Conservation (phyloP, 169 alveolate genomes). For the Plasmodium gaboni region DNA sequence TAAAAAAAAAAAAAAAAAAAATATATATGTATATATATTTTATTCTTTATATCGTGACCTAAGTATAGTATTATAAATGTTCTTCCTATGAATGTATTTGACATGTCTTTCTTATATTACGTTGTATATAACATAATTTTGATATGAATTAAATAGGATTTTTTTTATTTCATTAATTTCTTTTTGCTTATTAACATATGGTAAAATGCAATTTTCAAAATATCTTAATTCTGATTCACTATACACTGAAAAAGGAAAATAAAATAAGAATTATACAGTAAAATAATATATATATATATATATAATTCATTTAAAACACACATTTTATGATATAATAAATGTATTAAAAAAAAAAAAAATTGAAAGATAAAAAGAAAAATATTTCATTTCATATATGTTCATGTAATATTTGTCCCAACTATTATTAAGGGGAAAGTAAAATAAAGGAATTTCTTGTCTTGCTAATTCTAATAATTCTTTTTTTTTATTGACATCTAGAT, state of each 20-base stretch:
- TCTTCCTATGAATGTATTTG: neutral
- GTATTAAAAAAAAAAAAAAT: neutral
- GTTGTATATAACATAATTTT: conserved; percentile 56
- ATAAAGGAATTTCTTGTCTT: conserved; percentile 36
- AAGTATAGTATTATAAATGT: neutral
- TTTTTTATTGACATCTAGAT: conserved; percentile 40
- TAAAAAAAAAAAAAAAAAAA: neutral
- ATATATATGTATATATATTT: neutral
- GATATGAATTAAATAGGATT: conserved; percentile 31
- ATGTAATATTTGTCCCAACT: conserved; percentile 3
- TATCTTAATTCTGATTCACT: conserved; percentile 58
- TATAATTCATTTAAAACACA: neutral
- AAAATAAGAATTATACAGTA: neutral
- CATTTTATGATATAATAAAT: neutral
- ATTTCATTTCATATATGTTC: neutral
- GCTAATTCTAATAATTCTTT: conserved; percentile 52
- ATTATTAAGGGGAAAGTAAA: conserved; percentile 48
- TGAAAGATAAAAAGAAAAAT: neutral
- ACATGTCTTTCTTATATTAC: conserved; percentile 17
- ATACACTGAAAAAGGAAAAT: conserved; percentile 34
- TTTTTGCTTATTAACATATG: conserved; percentile 61
- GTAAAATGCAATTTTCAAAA: conserved; percentile 35
- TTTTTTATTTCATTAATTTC: conserved; percentile 40
- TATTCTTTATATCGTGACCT: no score
- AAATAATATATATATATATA: neutral